Conservation (phyloP, 2,329 filamentous ascomycete genomes). For the Exophiala dermatitidis region DNA sequence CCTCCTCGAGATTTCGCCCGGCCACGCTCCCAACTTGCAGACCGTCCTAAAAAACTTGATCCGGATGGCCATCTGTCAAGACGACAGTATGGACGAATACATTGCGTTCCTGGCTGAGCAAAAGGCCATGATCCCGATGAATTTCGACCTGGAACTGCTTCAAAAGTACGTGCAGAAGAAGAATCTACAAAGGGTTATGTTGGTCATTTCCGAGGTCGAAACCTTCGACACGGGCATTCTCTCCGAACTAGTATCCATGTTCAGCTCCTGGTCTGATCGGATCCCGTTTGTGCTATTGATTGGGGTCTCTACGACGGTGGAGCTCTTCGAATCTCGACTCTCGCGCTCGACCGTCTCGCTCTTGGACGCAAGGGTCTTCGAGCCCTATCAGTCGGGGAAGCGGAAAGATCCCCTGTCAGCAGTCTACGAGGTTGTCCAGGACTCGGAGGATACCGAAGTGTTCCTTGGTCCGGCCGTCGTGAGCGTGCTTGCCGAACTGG, state of each 20-base stretch:
- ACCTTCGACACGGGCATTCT: conserved; percentile 41
- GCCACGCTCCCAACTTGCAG: conserved; percentile 41
- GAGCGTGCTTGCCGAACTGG: conserved; percentile 47
- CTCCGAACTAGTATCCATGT: conserved; percentile 39
- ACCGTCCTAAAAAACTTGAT: conserved; percentile 42
- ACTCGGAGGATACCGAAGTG: conserved; percentile 36
- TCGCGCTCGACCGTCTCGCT: conserved; percentile 47
- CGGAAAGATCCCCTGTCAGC: conserved; percentile 31
- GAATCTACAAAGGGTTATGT: conserved; percentile 34
- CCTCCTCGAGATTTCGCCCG: conserved; percentile 39
- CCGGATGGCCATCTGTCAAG: conserved; percentile 34
- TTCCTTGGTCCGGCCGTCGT: conserved; percentile 48
- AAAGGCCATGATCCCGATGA: conserved; percentile 37
- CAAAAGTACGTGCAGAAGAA: conserved; percentile 37
- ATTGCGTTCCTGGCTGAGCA: conserved; percentile 35
- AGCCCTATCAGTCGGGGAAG: conserved; percentile 29
- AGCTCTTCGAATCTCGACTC: conserved; percentile 54
- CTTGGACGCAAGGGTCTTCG: conserved; percentile 50
- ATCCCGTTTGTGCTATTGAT: conserved; percentile 55
- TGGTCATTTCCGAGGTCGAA: conserved; percentile 43
- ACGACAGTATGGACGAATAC: conserved; percentile 33
- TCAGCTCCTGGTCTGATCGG: conserved; percentile 54
- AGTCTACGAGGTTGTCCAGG: conserved; percentile 38
- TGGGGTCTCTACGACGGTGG: conserved; percentile 56
- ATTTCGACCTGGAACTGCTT: conserved; percentile 42